Conservation (phyloP, 257 asterid genomes). For the Euphrasia confusa region DNA sequence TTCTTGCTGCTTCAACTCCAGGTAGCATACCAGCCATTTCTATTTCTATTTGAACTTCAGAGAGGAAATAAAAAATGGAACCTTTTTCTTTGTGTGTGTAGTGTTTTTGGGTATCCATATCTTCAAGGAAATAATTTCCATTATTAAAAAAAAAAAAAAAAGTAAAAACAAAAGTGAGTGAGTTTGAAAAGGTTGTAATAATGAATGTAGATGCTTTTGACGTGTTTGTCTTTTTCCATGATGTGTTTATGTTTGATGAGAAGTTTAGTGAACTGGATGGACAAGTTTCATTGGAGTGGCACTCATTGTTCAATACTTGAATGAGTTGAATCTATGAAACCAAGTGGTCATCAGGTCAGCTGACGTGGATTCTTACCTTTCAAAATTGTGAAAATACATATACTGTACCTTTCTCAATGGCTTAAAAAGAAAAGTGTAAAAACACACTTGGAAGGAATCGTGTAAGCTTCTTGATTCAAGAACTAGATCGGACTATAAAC, state of each 20-base stretch:
- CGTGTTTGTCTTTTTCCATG: not conserved
- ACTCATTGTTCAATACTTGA: not conserved
- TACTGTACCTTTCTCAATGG: too few species aligned
- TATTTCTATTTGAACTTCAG: not conserved
- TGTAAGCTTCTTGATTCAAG: too few species aligned
- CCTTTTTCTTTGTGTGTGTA: not conserved
- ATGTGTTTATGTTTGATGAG: not conserved
- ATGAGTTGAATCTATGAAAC: not conserved
- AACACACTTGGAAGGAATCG: too few species aligned
- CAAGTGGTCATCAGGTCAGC: not conserved
- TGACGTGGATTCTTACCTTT: not conserved
- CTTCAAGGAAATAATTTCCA: not conserved
- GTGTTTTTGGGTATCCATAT: not conserved
- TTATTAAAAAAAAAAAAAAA: not conserved
- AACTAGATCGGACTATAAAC: too few species aligned
- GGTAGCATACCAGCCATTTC: constrained; percentile 44
- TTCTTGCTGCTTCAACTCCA: constrained; percentile 48
- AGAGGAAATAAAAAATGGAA: not conserved
- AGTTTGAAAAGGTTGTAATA: not conserved
- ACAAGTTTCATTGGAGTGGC: not conserved
- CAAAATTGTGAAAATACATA: too few species aligned
- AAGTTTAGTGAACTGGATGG: not conserved
- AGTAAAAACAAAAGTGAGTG: too few species aligned
- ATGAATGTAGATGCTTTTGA: not conserved
- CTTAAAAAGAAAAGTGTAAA: too few species aligned